A percentile compares a stretch with the other conserved stretches of the same genome.
Conservation (phyloP, 805 yeast genomes). For the Yamadazyma akitaensis region DNA sequence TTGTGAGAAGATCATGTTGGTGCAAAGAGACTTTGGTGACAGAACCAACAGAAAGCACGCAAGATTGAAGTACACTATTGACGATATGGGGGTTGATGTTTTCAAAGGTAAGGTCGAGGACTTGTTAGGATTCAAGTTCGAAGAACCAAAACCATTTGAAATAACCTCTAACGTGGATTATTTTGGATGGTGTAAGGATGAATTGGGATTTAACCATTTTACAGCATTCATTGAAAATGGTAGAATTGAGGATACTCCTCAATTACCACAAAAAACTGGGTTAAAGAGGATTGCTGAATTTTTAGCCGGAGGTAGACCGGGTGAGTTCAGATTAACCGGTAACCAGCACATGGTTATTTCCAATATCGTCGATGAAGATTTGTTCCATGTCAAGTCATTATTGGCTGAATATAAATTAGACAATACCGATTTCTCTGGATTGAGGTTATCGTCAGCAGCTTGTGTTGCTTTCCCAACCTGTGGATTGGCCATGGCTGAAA, state of each 20-base stretch:
- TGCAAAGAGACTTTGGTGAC: conserved; percentile 94
- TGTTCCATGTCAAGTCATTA: conserved; percentile 57
- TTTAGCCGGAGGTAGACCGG: conserved; percentile 52
- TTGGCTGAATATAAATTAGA: conserved; percentile 76
- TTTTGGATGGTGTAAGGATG: conserved; percentile 93
- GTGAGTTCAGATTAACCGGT: conserved; percentile 91
- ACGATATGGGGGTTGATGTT: conserved; percentile 85
- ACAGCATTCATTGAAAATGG: conserved; percentile 96
- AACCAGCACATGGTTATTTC: conserved; percentile 88
- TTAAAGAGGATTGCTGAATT: conserved; percentile 72
- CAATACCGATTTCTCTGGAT: conserved; percentile 75
- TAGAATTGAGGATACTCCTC: conserved; percentile 90
- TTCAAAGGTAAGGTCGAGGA: conserved; percentile 82
- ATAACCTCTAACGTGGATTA: conserved; percentile 85
- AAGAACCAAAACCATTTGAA: conserved; percentile 65
- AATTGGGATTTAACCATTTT: conserved; percentile 79
- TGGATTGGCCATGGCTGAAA: conserved; percentile 98
- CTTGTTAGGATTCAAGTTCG: conserved; percentile 72
- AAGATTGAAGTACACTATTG: conserved; percentile 93
- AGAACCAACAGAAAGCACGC: conserved; percentile 97
- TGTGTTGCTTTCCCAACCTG: conserved; percentile 99
- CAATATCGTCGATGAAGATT: conserved; percentile 65
- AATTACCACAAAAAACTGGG: conserved; percentile 86
- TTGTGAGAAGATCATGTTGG: conserved; percentile 88
- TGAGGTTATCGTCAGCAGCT: conserved; percentile 88